Evolutionary conservation across 1,284 basidiomycete species (phyloP).

Genomic region (Schizopora paradoxa): DNA sequence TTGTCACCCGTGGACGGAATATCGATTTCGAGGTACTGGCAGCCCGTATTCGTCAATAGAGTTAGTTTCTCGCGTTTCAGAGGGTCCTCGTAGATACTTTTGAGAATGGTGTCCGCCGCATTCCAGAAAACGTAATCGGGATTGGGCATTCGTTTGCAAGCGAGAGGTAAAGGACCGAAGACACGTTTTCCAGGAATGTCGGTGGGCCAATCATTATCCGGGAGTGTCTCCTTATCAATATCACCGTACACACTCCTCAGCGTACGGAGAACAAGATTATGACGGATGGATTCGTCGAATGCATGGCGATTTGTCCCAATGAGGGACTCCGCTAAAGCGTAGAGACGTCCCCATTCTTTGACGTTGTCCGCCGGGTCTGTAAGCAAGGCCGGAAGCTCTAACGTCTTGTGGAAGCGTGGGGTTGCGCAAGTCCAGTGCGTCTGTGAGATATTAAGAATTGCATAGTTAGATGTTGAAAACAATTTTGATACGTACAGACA

Average conservation of each 20-base stretch:
- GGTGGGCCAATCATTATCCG: no score
- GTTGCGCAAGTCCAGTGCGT: constrained; percentile 26
- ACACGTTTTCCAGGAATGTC: no score
- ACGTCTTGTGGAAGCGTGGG: constrained; percentile 19
- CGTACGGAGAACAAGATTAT: constrained; percentile 25
- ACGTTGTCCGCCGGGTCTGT: constrained; percentile 10
- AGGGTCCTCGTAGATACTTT: constrained; percentile 18
- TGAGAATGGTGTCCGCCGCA: constrained; percentile 23
- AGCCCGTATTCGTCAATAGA: constrained; percentile 22
- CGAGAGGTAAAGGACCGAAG: constrained; percentile 26
- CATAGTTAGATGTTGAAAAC: not conserved
- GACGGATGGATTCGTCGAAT: constrained; percentile 28
- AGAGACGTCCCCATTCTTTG: constrained; percentile 22
- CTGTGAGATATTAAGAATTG: not conserved
- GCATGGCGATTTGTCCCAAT: constrained; percentile 23
- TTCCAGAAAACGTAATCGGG: constrained; percentile 29
- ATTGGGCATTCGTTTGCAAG: constrained; percentile 23
- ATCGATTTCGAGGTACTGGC: constrained; percentile 14
- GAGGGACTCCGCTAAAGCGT: constrained; percentile 22
- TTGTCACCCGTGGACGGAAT: not conserved
- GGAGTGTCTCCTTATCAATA: constrained; percentile 13
- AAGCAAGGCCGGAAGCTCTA: constrained; percentile 18
- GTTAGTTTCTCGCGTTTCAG: constrained; percentile 16
- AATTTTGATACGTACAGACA: constrained; percentile 30
- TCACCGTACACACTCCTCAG: constrained; percentile 16